Evolutionary conservation across 164 flowering plant species (phyloP).

Genomic region (Nelumbo lutea): DNA sequence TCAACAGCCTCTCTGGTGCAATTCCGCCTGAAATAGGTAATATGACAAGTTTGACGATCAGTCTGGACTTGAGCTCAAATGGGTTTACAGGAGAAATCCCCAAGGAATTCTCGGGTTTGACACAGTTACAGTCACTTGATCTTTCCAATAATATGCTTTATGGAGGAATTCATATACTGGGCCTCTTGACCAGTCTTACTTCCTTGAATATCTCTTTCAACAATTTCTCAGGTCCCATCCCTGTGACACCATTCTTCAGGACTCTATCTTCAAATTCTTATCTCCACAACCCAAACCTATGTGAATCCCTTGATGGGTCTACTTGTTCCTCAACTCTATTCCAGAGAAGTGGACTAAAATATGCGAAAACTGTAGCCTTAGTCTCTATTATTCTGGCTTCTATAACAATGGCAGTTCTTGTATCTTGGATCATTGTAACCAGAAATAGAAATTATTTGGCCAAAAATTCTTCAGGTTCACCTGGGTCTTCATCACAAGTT

Average conservation of each 20-base stretch:
- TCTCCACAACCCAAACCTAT: slow-evolving; percentile 53
- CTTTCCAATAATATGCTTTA: slow-evolving; percentile 63
- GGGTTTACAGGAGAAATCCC: slow-evolving; percentile 74
- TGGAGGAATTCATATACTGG: slow-evolving; percentile 59
- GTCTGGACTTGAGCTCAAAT: slow-evolving; percentile 77
- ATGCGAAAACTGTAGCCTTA: slow-evolving; percentile 59
- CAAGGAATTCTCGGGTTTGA: slow-evolving; percentile 55
- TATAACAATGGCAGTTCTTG: slow-evolving; percentile 41
- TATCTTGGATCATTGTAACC: slow-evolving; percentile 54
- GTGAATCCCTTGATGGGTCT: slow-evolving; percentile 67
- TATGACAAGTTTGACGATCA: slow-evolving; percentile 77
- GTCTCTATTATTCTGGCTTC: slow-evolving; percentile 53
- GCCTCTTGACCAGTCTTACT: slow-evolving; percentile 70
- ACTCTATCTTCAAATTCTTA: slow-evolving; percentile 57
- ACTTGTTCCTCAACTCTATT: slow-evolving; percentile 55
- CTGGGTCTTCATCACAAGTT: slow-evolving; percentile 30
- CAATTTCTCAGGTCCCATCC: slow-evolving; percentile 91
- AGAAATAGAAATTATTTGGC: slow-evolving; percentile 44
- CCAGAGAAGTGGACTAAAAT: slow-evolving; percentile 39
- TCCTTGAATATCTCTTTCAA: slow-evolving; percentile 79
- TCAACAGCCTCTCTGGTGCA: slow-evolving; percentile 62
- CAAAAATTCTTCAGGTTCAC: slow-evolving; percentile 39
- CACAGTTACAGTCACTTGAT: slow-evolving; percentile 82
- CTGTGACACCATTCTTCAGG: slow-evolving; percentile 77
- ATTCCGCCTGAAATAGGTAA: slow-evolving; percentile 82